These are phyloP conservation scores for Aspergillus pseudotamarii DNA, from an alignment of 2,329 filamentous ascomycete genomes.

Conservation along the genomic window DNA sequence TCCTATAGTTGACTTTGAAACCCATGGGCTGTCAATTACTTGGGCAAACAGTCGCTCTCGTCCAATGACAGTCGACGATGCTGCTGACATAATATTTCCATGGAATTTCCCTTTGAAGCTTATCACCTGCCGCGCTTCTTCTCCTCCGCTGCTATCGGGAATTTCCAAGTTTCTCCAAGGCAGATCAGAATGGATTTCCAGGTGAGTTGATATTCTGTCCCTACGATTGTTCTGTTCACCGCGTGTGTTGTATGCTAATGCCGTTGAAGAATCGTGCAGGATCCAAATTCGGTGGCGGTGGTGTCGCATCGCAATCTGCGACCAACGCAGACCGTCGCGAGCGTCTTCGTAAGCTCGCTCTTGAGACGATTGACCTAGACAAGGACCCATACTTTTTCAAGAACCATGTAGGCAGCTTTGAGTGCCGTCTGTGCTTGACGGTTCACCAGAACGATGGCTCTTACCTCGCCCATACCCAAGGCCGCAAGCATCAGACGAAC, in stretches of 20 bases:
- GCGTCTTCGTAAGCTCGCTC: slow-evolving; percentile 93
- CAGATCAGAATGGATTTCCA: slow-evolving; percentile 14
- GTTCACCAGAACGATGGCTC: slow-evolving; percentile 99
- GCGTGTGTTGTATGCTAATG: slow-evolving; percentile 16
- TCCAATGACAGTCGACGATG: neutral
- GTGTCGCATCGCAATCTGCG: slow-evolving; percentile 88
- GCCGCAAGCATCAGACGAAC: slow-evolving; percentile 98
- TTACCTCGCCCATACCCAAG: slow-evolving; percentile 97
- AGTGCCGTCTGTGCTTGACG: slow-evolving; percentile 94
- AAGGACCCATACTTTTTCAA: slow-evolving; percentile 99
- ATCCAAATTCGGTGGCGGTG: slow-evolving; percentile 96
- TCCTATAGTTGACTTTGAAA: neutral
- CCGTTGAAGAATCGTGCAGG: slow-evolving; percentile 79
- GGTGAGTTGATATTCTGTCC: slow-evolving; percentile 2
- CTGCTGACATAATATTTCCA: neutral
- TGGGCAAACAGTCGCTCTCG: neutral
- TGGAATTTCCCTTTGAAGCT: neutral
- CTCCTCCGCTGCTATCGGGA: neutral
- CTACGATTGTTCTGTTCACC: neutral
- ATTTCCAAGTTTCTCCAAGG: neutral
- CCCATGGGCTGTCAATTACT: neutral
- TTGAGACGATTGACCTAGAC: slow-evolving; percentile 98
- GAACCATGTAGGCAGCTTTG: slow-evolving; percentile 97
- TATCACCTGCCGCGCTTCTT: slow-evolving; percentile 8
- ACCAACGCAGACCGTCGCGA: slow-evolving; percentile 97